These are phyloP conservation scores for Oryza rufipogon DNA, from an alignment of 176 grass and related monocot species.

Conservation along the genomic window DNA sequence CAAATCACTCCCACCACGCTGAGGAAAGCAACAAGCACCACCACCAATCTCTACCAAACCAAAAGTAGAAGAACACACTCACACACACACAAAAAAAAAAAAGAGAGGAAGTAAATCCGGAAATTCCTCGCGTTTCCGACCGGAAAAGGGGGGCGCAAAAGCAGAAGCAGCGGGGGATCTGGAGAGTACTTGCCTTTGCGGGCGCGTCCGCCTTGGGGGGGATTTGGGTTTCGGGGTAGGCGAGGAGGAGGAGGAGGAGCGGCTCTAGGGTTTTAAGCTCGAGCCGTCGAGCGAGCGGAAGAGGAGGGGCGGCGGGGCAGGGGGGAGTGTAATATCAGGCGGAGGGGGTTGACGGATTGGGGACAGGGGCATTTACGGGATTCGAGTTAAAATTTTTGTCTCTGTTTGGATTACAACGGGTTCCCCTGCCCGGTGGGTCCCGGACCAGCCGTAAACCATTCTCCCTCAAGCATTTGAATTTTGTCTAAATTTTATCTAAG, in stretches of 20 bases:
- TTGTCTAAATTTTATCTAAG: no score
- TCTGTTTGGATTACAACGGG: not conserved
- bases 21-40: not conserved
- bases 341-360: conserved; percentile 10
- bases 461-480: no score
- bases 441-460: no score
- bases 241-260: not conserved
- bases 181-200: conserved; percentile 29
- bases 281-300: conserved; percentile 31
- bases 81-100: not conserved
- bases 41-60: not conserved
- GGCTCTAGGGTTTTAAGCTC: conserved; percentile 55
- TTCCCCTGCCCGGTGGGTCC: no score
- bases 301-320: not conserved
- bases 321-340: conserved; percentile 26
- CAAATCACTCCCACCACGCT: conserved; percentile 23
- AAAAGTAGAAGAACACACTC: not conserved
- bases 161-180: conserved; percentile 18
- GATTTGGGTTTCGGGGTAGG: conserved; percentile 39
- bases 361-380: conserved; percentile 28
- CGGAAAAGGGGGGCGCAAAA: not conserved
- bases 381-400: not conserved
- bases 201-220: not conserved
- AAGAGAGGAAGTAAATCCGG: not conserved
- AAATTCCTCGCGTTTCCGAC: conserved; percentile 17